phyloP scores from a whole-genome alignment of 345 rosid species.

The Bruguiera sexangula region DNA sequence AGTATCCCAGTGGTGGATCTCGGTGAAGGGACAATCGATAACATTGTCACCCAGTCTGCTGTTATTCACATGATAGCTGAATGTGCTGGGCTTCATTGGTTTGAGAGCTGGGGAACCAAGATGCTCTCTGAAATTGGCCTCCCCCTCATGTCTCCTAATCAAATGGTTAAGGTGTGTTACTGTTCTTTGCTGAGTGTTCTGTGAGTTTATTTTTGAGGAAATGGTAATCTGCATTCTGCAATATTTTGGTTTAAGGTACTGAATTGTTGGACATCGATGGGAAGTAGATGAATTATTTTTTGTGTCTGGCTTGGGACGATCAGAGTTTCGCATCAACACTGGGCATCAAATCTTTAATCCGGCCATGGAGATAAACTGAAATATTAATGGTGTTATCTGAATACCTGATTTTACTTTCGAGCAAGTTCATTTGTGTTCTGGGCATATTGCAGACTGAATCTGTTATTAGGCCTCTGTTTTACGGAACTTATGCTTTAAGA shows the following conservation, averaged over 20 bases:
- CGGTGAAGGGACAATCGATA: constrained; percentile 72
- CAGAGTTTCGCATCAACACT: no score
- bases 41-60: constrained; percentile 86
- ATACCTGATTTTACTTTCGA: background rate
- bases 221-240: no score
- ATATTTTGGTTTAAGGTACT: no score
- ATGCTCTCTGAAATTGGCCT: constrained; percentile 84
- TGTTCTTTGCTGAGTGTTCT: background rate
- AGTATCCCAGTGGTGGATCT: constrained; percentile 85
- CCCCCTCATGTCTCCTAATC: constrained; percentile 54
- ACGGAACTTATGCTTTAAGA: background rate
- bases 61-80: constrained; percentile 98
- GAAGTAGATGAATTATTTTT: no score
- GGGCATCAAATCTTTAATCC: background rate
- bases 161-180: constrained; percentile 54
- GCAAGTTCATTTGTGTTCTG: background rate
- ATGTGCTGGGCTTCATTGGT: constrained; percentile 92
- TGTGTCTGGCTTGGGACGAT: no score
- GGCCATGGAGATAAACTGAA: background rate
- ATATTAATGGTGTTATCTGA: no score
- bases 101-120: constrained; percentile 91
- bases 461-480: background rate
- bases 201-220: no score
- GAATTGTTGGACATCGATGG: no score
- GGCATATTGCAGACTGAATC: background rate